Evolutionary conservation across 768 basidiomycete species (phyloP), one percentile per base, ranked within the genome.

Genomic region (Hypholoma sublateritium): DNA sequence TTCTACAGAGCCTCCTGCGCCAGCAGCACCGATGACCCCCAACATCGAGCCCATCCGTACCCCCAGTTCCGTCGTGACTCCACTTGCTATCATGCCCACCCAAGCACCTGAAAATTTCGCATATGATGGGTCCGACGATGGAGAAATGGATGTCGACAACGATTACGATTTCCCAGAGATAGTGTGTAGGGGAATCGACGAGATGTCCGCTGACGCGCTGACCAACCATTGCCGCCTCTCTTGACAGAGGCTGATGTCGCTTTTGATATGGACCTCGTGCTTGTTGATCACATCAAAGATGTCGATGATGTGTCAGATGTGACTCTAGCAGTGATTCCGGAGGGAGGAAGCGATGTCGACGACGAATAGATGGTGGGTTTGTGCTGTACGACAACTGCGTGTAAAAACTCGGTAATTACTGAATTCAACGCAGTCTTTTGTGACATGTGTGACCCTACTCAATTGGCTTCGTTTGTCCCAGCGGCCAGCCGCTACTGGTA

Each of bases 261-360:
- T 3, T 36, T 61, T 8, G 57, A 64, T 34, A 59, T 55, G 53
- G 60, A 61, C 44, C 37, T 50, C 7, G 56, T 57, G 25, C 25
- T 28, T 7, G 25, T 28, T 28, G 25, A 28, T n/a, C 41, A 36
- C n/a, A 43, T 57, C 8, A 50, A 46, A 4, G 52, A 48, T 1
- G 44, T 43, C 21, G 44, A 37, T 28, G 47, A 45, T 24, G 61
- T n/a, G 4, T 39, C 35, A 21, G 55, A 62, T 22, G 44, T 22
- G 44, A 54, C 13, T 39, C 35, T 49, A 49, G 59, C 13, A 41
- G 52, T 7, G 42, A 39, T 1, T 37, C n/a, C 22, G 19, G 45
- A 53, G n/a, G 25, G 25, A 28, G 24, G 28, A 11, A 14, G 11
- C 9, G 53, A 32, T 2, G 19, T 14, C 1, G 35, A 21, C 11